These are phyloP conservation scores for Fragilariopsis cylindrus DNA, from an alignment of 108 stramenopile species.

Conservation along the genomic window DNA sequence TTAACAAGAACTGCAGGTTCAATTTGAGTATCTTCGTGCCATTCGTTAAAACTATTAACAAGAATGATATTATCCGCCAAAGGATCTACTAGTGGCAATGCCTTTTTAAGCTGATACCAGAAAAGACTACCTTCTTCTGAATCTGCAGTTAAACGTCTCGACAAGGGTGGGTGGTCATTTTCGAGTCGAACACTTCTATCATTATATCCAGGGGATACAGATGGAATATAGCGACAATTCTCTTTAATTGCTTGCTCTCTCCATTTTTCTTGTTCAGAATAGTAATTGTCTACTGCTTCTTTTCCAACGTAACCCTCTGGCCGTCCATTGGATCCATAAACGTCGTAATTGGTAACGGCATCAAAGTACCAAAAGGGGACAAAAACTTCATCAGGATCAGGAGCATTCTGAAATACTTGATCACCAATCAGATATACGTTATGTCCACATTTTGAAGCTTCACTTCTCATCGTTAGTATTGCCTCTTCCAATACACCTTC, in stretches of 20 bases:
- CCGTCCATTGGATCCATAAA: conserved; percentile 38
- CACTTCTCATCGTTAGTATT: conserved; percentile 26
- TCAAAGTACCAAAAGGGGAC: conserved; percentile 39
- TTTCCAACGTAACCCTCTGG: conserved; percentile 23
- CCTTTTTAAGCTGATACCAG: conserved; percentile 24
- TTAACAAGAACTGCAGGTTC: conserved; percentile 25
- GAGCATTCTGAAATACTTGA: conserved; percentile 36
- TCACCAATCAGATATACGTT: conserved; percentile 49
- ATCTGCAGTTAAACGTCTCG: conserved; percentile 32
- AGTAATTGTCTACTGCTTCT: conserved; percentile 28
- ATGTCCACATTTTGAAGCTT: conserved; percentile 29
- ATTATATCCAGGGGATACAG: conserved; percentile 48
- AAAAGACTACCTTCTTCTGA: conserved; percentile 36
- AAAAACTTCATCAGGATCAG: conserved; percentile 7
- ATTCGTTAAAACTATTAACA: conserved; percentile 54
- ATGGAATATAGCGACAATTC: conserved; percentile 40
- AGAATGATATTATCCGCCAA: conserved; percentile 34
- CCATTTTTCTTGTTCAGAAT: conserved; percentile 31
- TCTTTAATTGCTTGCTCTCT: conserved; percentile 19
- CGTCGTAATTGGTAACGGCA: conserved; percentile 54
- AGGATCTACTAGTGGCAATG: conserved; percentile 32
- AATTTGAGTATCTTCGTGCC: conserved; percentile 53
- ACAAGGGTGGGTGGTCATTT: conserved; percentile 34
- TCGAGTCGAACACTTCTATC: conserved; percentile 40
- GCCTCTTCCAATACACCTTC: conserved; percentile 24